Evolutionary conservation across 139 green algal species (phyloP).

Genomic region (Diplosphaera chodatii): DNA sequence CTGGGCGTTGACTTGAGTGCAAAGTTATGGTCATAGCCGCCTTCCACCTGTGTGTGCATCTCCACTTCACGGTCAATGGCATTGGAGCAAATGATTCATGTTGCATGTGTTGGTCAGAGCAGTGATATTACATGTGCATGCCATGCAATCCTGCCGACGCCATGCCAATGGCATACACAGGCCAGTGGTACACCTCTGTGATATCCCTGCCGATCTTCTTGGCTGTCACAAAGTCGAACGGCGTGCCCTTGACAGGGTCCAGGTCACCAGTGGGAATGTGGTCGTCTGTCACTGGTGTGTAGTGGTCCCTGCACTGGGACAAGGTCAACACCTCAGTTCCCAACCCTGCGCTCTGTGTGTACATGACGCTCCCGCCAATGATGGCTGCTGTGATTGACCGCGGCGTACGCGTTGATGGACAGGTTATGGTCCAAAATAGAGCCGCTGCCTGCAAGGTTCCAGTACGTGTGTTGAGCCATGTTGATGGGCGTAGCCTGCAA

Average conservation of each 20-base stretch:
- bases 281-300: constrained; percentile 34
- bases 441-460: constrained; percentile 84
- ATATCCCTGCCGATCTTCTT: constrained; percentile 49
- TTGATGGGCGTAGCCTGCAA: constrained; percentile 59
- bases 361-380: too few relatives aligned
- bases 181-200: constrained; percentile 30
- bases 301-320: constrained; percentile 29
- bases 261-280: constrained; percentile 77
- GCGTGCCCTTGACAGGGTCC: constrained; percentile 55
- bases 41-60: too few relatives aligned
- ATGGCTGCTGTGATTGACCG: too few relatives aligned
- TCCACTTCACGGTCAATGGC: too few relatives aligned
- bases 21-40: constrained; percentile 92
- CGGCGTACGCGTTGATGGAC: constrained; percentile 19
- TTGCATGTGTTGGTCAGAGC: too few relatives aligned
- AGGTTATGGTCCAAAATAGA: constrained; percentile 50
- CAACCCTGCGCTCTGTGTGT: too few relatives aligned
- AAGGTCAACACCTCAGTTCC: too few relatives aligned
- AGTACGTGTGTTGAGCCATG: constrained; percentile 90
- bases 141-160: too few relatives aligned
- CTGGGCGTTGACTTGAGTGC: constrained; percentile 47
- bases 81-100: too few relatives aligned
- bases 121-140: too few relatives aligned
- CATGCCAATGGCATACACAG: too few relatives aligned
- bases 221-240: constrained; percentile 64